Evolutionary conservation across 1,139 yeast species (phyloP).

Genomic region (Protomyces macrosporus): DNA sequence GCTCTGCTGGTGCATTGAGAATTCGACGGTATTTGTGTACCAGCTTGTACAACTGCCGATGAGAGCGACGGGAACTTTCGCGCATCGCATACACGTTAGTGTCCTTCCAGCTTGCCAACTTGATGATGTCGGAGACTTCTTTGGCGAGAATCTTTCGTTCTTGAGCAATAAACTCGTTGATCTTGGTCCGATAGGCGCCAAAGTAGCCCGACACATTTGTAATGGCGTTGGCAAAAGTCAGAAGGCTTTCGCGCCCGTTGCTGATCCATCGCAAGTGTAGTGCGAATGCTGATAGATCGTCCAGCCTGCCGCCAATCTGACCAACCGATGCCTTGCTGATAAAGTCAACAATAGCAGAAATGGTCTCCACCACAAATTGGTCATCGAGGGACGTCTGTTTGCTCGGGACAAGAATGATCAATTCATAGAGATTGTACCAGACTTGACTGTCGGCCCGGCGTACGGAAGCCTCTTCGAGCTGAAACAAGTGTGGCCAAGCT

Average conservation of each 20-base stretch:
- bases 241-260: neutral
- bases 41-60: conserved; percentile 71
- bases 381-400: conserved; percentile 36
- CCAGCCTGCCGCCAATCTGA: conserved; percentile 57
- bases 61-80: conserved; percentile 88
- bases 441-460: conserved; percentile 60
- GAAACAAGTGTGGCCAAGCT: conserved; percentile 77
- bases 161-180: conserved; percentile 46
- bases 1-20: conserved; percentile 51
- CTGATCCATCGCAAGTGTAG: conserved; percentile 1
- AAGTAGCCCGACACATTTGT: conserved; percentile 61
- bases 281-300: conserved; percentile 42
- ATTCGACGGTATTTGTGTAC: conserved; percentile 74
- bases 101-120: conserved; percentile 95
- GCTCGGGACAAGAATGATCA: conserved; percentile 42
- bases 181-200: conserved; percentile 53
- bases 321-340: conserved; percentile 65
- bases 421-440: conserved; percentile 90
- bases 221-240: conserved; percentile 45
- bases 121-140: conserved; percentile 74
- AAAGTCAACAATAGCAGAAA: conserved; percentile 71
- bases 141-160: conserved; percentile 60
- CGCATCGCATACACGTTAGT: conserved; percentile 88
- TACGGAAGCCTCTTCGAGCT: conserved; percentile 55
- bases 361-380: conserved; percentile 43